These are phyloP conservation scores for Hansenula anomala DNA, from an alignment of 1,139 yeast genomes.

Conservation along the genomic window DNA sequence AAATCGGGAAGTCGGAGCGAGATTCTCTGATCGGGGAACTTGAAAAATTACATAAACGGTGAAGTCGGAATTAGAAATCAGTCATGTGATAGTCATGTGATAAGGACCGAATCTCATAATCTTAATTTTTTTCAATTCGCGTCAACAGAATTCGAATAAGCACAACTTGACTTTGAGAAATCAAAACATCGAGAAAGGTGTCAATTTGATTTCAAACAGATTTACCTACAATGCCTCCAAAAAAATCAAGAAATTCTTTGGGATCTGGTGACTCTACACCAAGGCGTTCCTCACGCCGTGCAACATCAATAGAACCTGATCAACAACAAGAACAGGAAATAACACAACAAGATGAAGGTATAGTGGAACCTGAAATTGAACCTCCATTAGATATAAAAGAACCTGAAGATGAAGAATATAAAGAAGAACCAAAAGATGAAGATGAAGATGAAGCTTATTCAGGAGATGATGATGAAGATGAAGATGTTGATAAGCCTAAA, in stretches of 20 bases:
- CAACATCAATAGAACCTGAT: not conserved
- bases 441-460: not conserved
- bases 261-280: not conserved
- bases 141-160: too few relatives aligned
- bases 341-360: too few relatives aligned
- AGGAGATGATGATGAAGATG: constrained; percentile 2
- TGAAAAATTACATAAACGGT: too few relatives aligned
- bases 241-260: not conserved
- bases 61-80: too few relatives aligned
- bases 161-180: too few relatives aligned
- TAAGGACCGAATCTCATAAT: too few relatives aligned
- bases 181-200: too few relatives aligned
- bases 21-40: too few relatives aligned
- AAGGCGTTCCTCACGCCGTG: not conserved
- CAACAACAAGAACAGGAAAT: not conserved
- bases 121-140: too few relatives aligned
- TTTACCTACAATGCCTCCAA: constrained; percentile 1
- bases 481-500: constrained; percentile 1
- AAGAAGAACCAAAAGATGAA: not conserved
- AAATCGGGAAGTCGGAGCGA: too few relatives aligned
- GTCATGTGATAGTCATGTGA: too few relatives aligned
- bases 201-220: too few relatives aligned
- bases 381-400: constrained; percentile 5
- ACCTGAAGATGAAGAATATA: constrained; percentile 4
- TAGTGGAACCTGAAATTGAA: constrained; percentile 5